These are phyloP conservation scores for Cryptococcus maquisensis DNA, from an alignment of 1,284 basidiomycete species.

Conservation along the genomic window DNA sequence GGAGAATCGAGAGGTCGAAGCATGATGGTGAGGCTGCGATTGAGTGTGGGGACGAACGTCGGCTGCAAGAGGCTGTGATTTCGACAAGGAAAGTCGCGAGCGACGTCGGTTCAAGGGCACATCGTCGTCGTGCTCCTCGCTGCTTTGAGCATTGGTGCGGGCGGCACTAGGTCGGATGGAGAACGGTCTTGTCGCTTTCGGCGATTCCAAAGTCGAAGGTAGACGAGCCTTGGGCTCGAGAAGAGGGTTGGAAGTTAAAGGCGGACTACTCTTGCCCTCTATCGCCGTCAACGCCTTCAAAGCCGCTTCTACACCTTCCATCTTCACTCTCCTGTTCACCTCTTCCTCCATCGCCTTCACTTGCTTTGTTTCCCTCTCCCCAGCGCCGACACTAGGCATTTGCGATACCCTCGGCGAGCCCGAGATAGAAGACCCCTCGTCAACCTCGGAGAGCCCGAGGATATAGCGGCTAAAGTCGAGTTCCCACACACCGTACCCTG, in stretches of 20 bases:
- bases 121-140: background rate
- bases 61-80: no score
- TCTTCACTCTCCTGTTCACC: background rate
- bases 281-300: slow-evolving; percentile 7
- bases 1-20: background rate
- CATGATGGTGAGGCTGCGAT: slow-evolving; percentile 3
- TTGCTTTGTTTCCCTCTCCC: background rate
- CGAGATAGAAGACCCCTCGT: slow-evolving; percentile 9
- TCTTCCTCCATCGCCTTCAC: slow-evolving; percentile 3
- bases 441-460: slow-evolving; percentile 26
- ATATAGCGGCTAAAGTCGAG: slow-evolving; percentile 41
- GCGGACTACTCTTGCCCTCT: background rate
- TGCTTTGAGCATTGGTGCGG: background rate
- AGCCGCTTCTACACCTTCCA: background rate
- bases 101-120: background rate
- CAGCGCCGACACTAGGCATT: background rate
- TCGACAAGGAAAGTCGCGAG: slow-evolving; percentile 1
- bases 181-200: background rate
- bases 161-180: background rate
- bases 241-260: background rate
- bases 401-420: background rate
- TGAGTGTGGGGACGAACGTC: background rate
- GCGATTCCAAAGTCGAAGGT: slow-evolving; percentile 3
- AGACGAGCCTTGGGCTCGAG: slow-evolving; percentile 2
- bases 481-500: slow-evolving; percentile 40